A percentile compares a stretch with the other conserved stretches of the same genome.
These are phyloP conservation scores for Cetradonia linearis DNA, from an alignment of 495 filamentous ascomycete species.

Conservation along the genomic window DNA sequence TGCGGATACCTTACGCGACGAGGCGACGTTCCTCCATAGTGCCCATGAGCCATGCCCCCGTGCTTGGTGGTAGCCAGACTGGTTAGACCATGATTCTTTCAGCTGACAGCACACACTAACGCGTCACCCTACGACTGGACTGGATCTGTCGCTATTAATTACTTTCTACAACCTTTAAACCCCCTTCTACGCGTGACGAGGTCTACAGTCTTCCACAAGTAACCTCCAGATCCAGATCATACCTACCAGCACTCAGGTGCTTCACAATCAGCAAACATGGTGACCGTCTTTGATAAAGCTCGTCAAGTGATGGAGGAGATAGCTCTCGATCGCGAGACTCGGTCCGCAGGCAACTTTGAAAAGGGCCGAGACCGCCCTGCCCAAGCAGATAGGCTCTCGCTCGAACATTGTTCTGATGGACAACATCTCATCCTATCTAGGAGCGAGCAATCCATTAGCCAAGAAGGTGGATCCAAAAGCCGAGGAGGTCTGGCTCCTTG, in stretches of 20 bases:
- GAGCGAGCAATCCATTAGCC: conserved; percentile 31
- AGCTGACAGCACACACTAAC: conserved; percentile 1
- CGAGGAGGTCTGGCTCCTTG: conserved; percentile 77
- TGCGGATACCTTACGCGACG: no score
- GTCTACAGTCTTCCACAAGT: neutral
- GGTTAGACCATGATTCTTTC: neutral
- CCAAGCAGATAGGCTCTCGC: conserved; percentile 15
- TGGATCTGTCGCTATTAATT: neutral
- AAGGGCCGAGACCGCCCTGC: conserved; percentile 17
- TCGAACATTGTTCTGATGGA: conserved; percentile 22
- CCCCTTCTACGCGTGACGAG: neutral
- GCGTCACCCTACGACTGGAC: neutral
- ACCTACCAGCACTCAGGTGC: neutral
- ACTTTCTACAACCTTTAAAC: neutral
- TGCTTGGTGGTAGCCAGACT: neutral
- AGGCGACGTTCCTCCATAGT: no score
- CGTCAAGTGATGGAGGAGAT: conserved; percentile 24
- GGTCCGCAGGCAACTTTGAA: conserved; percentile 19
- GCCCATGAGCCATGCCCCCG: neutral
- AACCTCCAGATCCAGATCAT: neutral
- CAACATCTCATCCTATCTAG: conserved; percentile 26
- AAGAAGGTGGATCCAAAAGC: conserved; percentile 35
- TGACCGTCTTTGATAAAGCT: conserved; percentile 17
- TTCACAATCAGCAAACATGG: conserved; percentile 8
- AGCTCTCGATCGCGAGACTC: conserved; percentile 18